Conservation (phyloP, 1,139 yeast genomes). For the Yamadazyma atmosphaerica region DNA sequence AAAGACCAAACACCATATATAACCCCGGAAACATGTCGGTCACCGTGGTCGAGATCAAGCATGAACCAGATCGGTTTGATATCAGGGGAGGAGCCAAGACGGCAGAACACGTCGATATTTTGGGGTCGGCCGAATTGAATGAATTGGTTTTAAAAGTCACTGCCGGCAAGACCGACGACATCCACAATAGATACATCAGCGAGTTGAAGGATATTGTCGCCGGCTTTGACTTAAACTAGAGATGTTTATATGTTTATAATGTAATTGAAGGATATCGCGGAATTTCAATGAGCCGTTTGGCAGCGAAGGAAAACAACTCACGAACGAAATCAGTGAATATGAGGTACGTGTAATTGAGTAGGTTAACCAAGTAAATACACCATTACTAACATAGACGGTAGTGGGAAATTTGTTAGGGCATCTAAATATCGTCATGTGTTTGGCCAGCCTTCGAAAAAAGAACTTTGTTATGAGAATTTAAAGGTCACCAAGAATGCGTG, state of each 20-base stretch:
- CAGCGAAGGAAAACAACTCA: not conserved
- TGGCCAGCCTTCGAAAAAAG: conserved; percentile 89
- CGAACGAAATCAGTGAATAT: not conserved
- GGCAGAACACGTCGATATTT: conserved; percentile 95
- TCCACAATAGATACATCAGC: conserved; percentile 61
- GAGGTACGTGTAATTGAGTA: conserved; percentile 7
- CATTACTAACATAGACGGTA: conserved; percentile 25
- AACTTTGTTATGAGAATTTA: conserved; percentile 84
- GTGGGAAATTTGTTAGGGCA: conserved; percentile 94
- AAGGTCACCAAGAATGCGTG: conserved; percentile 88
- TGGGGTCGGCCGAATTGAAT: conserved; percentile 90
- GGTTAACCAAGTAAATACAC: too few species aligned
- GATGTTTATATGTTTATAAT: not conserved
- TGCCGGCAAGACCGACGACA: conserved; percentile 70
- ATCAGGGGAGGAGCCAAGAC: conserved; percentile 97
- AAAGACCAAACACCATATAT: conserved; percentile 63
- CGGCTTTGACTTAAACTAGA: conserved; percentile 36
- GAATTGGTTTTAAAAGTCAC: conserved; percentile 82
- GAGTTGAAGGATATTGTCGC: conserved; percentile 59
- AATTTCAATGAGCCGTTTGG: too few species aligned
- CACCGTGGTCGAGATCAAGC: conserved; percentile 84
- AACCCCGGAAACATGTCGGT: conserved; percentile 79
- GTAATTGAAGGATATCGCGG: not conserved
- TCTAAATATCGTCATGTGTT: conserved; percentile 95
- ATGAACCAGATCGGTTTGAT: conserved; percentile 91